Evolutionary conservation across 371 early-diverging fungal genomes (phyloP).

Genomic region (Mucor indicus): DNA sequence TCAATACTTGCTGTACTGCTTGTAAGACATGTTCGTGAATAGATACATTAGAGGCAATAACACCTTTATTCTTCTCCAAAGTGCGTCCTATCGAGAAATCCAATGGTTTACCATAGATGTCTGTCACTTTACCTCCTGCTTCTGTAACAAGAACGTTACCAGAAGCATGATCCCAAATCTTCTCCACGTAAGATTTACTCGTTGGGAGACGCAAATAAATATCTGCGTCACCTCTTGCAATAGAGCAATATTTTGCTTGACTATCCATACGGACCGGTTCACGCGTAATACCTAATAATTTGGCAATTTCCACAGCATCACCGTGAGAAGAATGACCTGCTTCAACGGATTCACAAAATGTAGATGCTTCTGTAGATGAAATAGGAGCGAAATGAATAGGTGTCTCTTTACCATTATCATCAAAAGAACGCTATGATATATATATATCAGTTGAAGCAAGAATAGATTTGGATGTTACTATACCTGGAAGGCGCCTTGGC

Average conservation of each 20-base stretch:
- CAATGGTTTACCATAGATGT: conserved; percentile 79
- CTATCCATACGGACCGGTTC: conserved; percentile 87
- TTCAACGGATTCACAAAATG: conserved; percentile 95
- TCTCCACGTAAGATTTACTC: conserved; percentile 81
- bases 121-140: conserved; percentile 93
- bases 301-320: conserved; percentile 76
- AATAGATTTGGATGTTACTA: background rate
- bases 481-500: conserved; percentile 90
- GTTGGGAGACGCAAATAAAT: conserved; percentile 89
- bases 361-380: conserved; percentile 55
- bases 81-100: conserved; percentile 90
- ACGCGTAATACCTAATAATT: conserved; percentile 69
- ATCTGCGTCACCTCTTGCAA: conserved; percentile 89
- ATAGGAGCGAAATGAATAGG: conserved; percentile 65
- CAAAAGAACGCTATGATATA: conserved; percentile 57
- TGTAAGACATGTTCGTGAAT: conserved; percentile 65
- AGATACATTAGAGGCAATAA: conserved; percentile 75
- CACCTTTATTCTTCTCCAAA: conserved; percentile 81
- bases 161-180: conserved; percentile 98
- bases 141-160: conserved; percentile 88
- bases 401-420: conserved; percentile 51
- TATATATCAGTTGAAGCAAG: background rate
- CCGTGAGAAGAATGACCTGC: conserved; percentile 87
- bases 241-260: conserved; percentile 90
- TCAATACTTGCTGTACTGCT: conserved; percentile 64